Conservation (phyloP, 225 moss, liverwort and hornwort genomes). For the Sphagnum contortum region DNA sequence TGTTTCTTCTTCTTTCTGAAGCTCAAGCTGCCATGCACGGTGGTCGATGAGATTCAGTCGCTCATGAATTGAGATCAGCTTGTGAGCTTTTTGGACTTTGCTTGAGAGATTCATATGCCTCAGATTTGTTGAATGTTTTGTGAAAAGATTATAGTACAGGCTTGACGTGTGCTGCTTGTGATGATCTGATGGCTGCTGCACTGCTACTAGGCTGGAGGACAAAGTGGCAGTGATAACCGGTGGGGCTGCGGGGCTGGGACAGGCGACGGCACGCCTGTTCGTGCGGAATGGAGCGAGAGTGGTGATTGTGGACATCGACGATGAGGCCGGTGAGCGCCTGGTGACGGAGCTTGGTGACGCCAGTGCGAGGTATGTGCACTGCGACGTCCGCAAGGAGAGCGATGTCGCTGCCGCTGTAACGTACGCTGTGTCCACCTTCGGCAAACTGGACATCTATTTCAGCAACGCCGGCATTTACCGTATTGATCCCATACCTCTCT, state of each 20-base stretch:
- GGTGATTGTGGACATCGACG: conserved; percentile 4
- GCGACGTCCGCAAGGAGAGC: conserved; percentile 5
- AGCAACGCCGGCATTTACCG: conserved; percentile 3
- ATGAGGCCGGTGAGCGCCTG: conserved; percentile 1
- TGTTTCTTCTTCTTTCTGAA: too few species aligned
- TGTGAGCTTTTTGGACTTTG: too few species aligned
- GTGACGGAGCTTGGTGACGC: background rate
- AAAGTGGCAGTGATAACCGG: conserved; percentile 11
- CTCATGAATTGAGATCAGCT: too few species aligned
- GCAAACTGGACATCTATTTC: conserved; percentile 8
- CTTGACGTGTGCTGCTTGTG: too few species aligned
- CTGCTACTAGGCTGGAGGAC: conserved; percentile 2
- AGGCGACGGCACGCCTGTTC: conserved; percentile 1
- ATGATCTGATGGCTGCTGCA: too few species aligned
- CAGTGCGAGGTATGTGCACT: conserved; percentile 1
- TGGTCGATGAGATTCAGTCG: too few species aligned
- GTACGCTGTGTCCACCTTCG: background rate
- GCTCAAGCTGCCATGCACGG: too few species aligned
- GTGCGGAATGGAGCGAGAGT: conserved; percentile 4
- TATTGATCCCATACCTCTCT: too few species aligned
- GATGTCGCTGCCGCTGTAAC: conserved; percentile 5
- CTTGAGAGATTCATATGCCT: too few species aligned
- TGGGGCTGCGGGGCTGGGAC: conserved; percentile 5
- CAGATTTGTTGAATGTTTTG: too few species aligned
- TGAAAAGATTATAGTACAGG: too few species aligned